Conservation (phyloP, 2,329 filamentous ascomycete species). For the Harringtonia aguacate region DNA sequence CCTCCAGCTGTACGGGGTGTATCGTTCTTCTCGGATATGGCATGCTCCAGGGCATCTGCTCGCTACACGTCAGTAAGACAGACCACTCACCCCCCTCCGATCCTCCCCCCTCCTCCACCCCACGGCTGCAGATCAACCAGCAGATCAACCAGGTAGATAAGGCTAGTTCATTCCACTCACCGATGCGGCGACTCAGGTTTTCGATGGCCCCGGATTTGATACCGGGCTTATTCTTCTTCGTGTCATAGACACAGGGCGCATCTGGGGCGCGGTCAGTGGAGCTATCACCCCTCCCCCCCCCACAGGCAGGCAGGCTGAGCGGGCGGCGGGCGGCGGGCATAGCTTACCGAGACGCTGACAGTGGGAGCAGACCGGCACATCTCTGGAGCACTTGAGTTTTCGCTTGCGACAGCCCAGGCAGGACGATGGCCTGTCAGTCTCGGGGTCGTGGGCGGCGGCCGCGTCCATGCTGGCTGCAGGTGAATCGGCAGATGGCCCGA, state of each 20-base stretch:
- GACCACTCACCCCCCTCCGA: too few species aligned
- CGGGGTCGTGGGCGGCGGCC: not conserved
- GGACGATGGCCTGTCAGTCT: slow-evolving; percentile 1
- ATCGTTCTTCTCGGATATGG: not conserved
- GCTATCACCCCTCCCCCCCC: not conserved
- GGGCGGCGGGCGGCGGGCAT: not conserved
- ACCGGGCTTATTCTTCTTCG: slow-evolving; percentile 11
- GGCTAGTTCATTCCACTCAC: too few species aligned
- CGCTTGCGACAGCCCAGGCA: slow-evolving; percentile 10
- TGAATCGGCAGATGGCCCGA: too few species aligned
- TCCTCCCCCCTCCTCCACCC: not conserved
- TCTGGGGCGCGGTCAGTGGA: not conserved
- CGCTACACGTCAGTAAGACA: too few species aligned
- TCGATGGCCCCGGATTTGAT: slow-evolving; percentile 12
- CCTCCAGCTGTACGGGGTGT: too few species aligned
- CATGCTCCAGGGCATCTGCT: slow-evolving; percentile 8
- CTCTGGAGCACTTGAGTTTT: slow-evolving; percentile 12
- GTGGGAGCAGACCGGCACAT: slow-evolving; percentile 9
- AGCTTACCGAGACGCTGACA: slow-evolving; percentile 7
- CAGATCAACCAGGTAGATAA: too few species aligned
- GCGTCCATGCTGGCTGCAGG: not conserved
- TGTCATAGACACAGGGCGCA: slow-evolving; percentile 6
- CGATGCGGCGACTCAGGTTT: slow-evolving; percentile 9
- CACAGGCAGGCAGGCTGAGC: not conserved
- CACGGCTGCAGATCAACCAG: too few species aligned